phyloP scores from a whole-genome alignment of 2,329 filamentous ascomycete species.

The Ophiostoma tasmaniense region DNA sequence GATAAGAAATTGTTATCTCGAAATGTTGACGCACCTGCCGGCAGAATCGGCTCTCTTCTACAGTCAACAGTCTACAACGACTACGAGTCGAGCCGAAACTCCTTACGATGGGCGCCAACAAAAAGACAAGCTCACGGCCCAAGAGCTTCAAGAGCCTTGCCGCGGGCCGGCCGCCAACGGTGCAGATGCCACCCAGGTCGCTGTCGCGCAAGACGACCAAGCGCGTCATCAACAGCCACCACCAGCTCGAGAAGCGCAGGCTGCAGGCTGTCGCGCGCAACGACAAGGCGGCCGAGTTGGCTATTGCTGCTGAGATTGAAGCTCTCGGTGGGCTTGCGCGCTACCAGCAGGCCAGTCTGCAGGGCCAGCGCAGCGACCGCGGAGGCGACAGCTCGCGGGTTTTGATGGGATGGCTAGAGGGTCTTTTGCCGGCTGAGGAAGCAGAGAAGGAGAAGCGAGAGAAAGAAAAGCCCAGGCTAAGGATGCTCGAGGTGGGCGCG shows the following conservation, averaged over 20 bases:
- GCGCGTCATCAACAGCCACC: constrained; percentile 55
- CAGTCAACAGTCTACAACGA: not conserved
- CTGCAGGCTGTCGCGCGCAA: constrained; percentile 47
- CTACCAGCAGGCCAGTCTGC: constrained; percentile 61
- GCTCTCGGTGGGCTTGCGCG: constrained; percentile 51
- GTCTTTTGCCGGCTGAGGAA: constrained; percentile 12
- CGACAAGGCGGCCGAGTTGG: constrained; percentile 39
- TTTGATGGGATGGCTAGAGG: constrained; percentile 53
- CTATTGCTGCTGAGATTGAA: constrained; percentile 45
- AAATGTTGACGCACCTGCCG: not conserved
- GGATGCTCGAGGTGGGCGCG: constrained; percentile 81
- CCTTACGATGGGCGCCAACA: constrained; percentile 42
- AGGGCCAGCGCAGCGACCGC: constrained; percentile 56
- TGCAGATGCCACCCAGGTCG: constrained; percentile 40
- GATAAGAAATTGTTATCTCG: not conserved
- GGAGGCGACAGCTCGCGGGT: constrained; percentile 59
- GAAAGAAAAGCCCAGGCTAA: constrained; percentile 30
- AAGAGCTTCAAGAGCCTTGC: constrained; percentile 36
- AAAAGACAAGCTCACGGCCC: constrained; percentile 25
- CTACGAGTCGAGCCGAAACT: not conserved
- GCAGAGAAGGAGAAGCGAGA: not conserved
- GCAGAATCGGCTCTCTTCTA: not conserved
- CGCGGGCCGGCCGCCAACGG: constrained; percentile 48
- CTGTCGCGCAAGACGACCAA: constrained; percentile 59
- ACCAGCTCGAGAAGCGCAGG: constrained; percentile 55